Base-by-base conservation (phyloP, 2,329 filamentous ascomycete species). In the Davidsoniella neocaledoniae region DNA sequence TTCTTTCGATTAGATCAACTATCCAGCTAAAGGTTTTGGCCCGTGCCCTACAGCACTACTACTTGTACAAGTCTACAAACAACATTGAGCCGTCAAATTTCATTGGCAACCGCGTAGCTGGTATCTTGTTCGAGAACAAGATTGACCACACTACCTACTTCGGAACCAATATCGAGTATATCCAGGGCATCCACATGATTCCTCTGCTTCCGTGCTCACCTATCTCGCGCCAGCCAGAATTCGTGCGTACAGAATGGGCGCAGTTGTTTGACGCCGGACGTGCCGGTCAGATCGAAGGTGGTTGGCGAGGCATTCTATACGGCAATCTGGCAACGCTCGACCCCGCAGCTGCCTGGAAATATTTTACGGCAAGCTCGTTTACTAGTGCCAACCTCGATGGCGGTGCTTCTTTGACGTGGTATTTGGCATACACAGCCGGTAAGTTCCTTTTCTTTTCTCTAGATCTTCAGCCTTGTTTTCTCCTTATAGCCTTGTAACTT, bases 111-210 rank as follows among this genome's bases (percentile, higher is more conserved):
- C 87, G 83, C 64, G 77, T 73, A 37, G 70, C 72, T 2, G 76
- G 77, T 5, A 81, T 81, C 55, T 62, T 94, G 7, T 96, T 95
- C 59, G 90, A 96, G 66, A 95, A 95, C 69, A 96, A 96, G 66
- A 74, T 87, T 49, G 86, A 96, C 62, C 86, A 95, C 64, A 82
- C 83, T 3, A 95, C 90, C 1, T 95, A 86, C 66, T 95, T 95
- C 59, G 85, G 86, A 43, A 63, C 68, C 46, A 76, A 80, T 51
- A 72, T 77, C 10, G 81, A 90, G 63, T 85, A 77, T 57, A 74
- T 93, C 54, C 67, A 76, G 58, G 83, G 83, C 52, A 88, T 90
- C 57, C 83, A 91, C 66, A 90, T 91, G 83, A 71, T 90, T 26
- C 86, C 86, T 1, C 66, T 88, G 43, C 70, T 81, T 46, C 79